Evolutionary conservation across 148 eudicot genomes (phyloP).

Genomic region (Amaranthus palmeri): DNA sequence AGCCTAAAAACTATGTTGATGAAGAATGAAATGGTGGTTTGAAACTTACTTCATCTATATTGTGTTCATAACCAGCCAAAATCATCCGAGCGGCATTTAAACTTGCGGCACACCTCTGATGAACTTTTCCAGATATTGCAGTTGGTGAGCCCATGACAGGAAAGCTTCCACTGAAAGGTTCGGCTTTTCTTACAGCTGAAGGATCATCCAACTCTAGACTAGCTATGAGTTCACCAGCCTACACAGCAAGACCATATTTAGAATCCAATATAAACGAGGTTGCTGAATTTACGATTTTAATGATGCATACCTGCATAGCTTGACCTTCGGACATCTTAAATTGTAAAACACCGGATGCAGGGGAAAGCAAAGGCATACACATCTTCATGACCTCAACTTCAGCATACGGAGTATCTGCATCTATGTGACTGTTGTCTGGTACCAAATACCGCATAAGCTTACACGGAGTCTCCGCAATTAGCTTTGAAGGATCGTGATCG

Average conservation of each 20-base stretch:
- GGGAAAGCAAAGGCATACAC: constrained; percentile 99
- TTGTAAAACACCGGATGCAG: constrained; percentile 81
- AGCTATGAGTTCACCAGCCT: constrained; percentile 98
- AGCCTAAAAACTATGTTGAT: not conserved
- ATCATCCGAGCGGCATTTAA: constrained; percentile 91
- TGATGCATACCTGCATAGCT: constrained; percentile 85
- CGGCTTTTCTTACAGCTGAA: constrained; percentile 98
- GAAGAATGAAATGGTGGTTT: not conserved
- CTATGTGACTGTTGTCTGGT: constrained; percentile 81
- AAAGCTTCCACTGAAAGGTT: constrained; percentile 85
- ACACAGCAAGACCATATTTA: constrained; percentile 16
- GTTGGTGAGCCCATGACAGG: constrained; percentile 91
- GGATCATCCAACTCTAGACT: constrained; percentile 96
- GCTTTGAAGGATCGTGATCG: constrained; percentile 98
- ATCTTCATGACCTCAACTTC: constrained; percentile 99
- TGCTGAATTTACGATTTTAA: not conserved
- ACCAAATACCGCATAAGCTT: constrained; percentile 85
- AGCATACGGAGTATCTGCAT: constrained; percentile 94
- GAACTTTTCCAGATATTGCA: constrained; percentile 94
- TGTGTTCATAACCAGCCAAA: constrained; percentile 93
- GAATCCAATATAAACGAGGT: not conserved
- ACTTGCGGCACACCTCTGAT: constrained; percentile 92
- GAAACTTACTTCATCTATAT: constrained; percentile 78
- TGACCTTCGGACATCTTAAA: constrained; percentile 95
- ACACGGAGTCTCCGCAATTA: constrained; percentile 98